These are phyloP conservation scores for Dioscorea dumetorum DNA, from an alignment of 106 monocot genomes.

Conservation along the genomic window DNA sequence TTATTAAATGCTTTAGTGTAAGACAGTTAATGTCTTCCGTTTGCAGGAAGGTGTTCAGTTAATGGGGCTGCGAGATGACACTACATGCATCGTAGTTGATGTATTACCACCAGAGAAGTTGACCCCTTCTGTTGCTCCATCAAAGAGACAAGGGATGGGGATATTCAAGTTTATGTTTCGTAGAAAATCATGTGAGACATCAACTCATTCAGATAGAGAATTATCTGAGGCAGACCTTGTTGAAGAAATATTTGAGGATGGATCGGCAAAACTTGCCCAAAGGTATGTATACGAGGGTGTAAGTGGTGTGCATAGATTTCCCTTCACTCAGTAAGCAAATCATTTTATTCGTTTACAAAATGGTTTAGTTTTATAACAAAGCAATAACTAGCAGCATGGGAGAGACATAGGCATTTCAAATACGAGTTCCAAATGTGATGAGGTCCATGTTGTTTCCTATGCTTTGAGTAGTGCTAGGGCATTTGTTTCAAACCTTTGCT, in stretches of 20 bases:
- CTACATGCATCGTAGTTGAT: slow-evolving; percentile 87
- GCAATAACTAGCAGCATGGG: too few relatives aligned
- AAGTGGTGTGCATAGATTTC: too few relatives aligned
- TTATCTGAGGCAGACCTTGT: slow-evolving; percentile 42
- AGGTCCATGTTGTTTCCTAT: too few relatives aligned
- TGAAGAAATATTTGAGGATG: slow-evolving; percentile 86
- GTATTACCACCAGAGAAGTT: slow-evolving; percentile 76
- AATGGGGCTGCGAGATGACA: slow-evolving; percentile 77
- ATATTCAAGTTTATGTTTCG: slow-evolving; percentile 49
- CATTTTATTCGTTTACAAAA: too few relatives aligned
- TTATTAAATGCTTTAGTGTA: not conserved
- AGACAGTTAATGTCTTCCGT: not conserved
- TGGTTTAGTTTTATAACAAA: too few relatives aligned
- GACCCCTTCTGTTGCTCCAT: slow-evolving; percentile 26
- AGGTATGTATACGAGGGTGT: slow-evolving; percentile 23
- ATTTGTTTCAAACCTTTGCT: too few relatives aligned
- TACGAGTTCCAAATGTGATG: too few relatives aligned
- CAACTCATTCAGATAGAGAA: slow-evolving; percentile 35
- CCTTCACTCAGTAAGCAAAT: too few relatives aligned
- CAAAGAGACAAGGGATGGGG: slow-evolving; percentile 51
- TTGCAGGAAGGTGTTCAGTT: slow-evolving; percentile 64
- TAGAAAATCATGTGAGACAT: slow-evolving; percentile 30
- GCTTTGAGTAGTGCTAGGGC: too few relatives aligned
- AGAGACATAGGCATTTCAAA: too few relatives aligned
- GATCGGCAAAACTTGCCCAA: slow-evolving; percentile 54